phyloP scores from a whole-genome alignment of 2,329 filamentous ascomycete genomes.

The Paraphaeosphaeria sporulosa region DNA sequence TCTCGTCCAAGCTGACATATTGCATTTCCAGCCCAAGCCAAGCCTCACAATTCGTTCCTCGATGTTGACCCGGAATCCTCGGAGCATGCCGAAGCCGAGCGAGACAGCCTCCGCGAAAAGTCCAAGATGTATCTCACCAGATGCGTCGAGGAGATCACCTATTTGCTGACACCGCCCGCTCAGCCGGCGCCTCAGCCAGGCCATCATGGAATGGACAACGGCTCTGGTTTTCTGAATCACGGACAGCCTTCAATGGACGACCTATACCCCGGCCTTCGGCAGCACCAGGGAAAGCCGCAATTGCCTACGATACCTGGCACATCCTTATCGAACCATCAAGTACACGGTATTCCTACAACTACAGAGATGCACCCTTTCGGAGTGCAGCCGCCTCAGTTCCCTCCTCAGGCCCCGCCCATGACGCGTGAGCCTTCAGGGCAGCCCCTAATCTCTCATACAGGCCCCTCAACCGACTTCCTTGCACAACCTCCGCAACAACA shows the following conservation, averaged over 20 bases:
- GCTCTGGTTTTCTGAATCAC: constrained; percentile 54
- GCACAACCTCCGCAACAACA: constrained; percentile 43
- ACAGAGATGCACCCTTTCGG: constrained; percentile 52
- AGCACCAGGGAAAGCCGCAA: constrained; percentile 63
- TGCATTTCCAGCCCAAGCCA: constrained; percentile 52
- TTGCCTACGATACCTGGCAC: constrained; percentile 44
- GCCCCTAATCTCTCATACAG: constrained; percentile 45
- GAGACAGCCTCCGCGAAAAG: constrained; percentile 68
- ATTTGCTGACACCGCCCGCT: constrained; percentile 70
- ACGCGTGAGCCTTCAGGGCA: constrained; percentile 53
- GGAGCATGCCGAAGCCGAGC: constrained; percentile 58
- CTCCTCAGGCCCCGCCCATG: constrained; percentile 51
- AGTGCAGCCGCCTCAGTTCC: constrained; percentile 47
- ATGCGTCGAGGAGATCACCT: constrained; percentile 73
- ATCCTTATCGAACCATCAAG: constrained; percentile 68
- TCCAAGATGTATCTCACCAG: constrained; percentile 69
- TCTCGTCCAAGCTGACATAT: constrained; percentile 32
- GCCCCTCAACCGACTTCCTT: constrained; percentile 42
- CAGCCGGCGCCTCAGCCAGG: constrained; percentile 63
- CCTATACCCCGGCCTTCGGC: constrained; percentile 59
- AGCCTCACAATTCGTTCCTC: constrained; percentile 59
- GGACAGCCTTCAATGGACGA: constrained; percentile 67
- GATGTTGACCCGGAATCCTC: constrained; percentile 55
- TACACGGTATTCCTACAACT: constrained; percentile 55
- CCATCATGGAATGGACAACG: constrained; percentile 46